Base-by-base conservation (phyloP, 176 grass and related monocot species). In the Tillandsia leiboldiana region DNA sequence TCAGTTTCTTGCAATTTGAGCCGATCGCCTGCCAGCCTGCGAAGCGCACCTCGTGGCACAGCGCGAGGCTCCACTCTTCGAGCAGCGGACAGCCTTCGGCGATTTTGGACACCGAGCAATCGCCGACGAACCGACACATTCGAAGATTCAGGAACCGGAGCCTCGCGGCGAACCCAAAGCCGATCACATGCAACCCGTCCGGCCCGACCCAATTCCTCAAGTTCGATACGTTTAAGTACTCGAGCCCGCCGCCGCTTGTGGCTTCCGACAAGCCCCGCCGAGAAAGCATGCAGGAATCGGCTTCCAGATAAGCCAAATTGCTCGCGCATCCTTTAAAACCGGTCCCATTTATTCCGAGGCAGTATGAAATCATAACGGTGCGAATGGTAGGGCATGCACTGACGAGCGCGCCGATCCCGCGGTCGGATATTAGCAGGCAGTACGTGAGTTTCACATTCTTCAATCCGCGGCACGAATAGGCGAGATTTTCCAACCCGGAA, bases 211-310 rank as follows among this genome's bases (percentile, higher is more conserved):
- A 81, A 11, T 78, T 87, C 73, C 75, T 76, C 66, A 86, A 75
- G 77, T 73, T 79, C 47, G 87, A 82, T 13, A 96, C 75, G 52
- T 92, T 92, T 64, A 96, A 71, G 57, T 92, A 92, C 70, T 92
- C 65, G 7, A 96, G 70, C 57, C 79, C 73, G 56, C 86, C 81
- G 29, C 83, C 76, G 70, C 83, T 85, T 10, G 78, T 50, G 33
- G 68, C 77, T 66, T 78, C 78, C 8, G 61, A 69, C 70, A 96
- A 49, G 58, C 92, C 92, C 42, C 85, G 76, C 28, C 73, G 75
- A 71, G 81, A 88, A 82, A 96, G 53, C 71, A 78, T 78, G 68
- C 92, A 96, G 18, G 83, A 89, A 9, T 96, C 92, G 65, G 93
- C 93, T 83, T 89, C 88, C 59, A 96, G 57, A 73, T 85, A 89